phyloP scores from a whole-genome alignment of 495 filamentous ascomycete genomes.

The Penicillium taxi region DNA sequence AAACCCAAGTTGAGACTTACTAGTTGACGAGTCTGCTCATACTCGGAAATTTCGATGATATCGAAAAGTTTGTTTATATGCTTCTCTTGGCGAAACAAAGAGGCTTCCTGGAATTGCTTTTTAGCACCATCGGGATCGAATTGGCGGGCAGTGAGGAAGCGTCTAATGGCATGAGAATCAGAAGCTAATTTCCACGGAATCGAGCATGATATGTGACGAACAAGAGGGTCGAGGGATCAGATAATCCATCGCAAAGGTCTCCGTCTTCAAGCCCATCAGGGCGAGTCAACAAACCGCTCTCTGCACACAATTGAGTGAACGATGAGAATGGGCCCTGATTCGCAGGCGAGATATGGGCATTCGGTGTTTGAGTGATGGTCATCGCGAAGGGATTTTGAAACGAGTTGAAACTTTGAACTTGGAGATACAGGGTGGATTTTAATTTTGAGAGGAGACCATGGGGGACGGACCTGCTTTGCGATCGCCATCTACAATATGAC shows the following conservation, averaged over 20 bases:
- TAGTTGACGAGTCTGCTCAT: constrained; percentile 18
- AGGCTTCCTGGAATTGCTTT: constrained; percentile 18
- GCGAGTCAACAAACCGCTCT: constrained; percentile 17
- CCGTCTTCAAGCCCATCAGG: constrained; percentile 11
- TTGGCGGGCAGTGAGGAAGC: constrained; percentile 25
- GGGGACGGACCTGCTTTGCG: too few species aligned
- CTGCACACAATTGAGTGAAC: constrained; percentile 15
- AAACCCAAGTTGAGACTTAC: constrained; percentile 7
- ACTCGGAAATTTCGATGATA: constrained; percentile 14
- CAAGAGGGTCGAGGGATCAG: constrained; percentile 24
- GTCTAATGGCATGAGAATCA: constrained; percentile 10
- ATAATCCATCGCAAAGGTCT: constrained; percentile 21
- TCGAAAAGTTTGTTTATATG: constrained; percentile 18
- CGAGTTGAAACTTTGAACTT: too few species aligned
- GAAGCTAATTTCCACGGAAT: too few species aligned
- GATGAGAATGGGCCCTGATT: too few species aligned
- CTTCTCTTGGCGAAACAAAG: constrained; percentile 15
- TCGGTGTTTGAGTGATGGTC: too few species aligned
- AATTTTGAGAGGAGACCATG: too few species aligned
- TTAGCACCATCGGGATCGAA: constrained; percentile 14
- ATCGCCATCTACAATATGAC: too few species aligned
- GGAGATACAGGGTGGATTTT: too few species aligned
- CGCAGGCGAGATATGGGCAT: too few species aligned
- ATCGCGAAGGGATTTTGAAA: too few species aligned
- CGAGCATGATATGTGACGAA: too few species aligned